Evolutionary conservation across 371 early-diverging fungal genomes (phyloP).

Genomic region (Mucor sp.): DNA sequence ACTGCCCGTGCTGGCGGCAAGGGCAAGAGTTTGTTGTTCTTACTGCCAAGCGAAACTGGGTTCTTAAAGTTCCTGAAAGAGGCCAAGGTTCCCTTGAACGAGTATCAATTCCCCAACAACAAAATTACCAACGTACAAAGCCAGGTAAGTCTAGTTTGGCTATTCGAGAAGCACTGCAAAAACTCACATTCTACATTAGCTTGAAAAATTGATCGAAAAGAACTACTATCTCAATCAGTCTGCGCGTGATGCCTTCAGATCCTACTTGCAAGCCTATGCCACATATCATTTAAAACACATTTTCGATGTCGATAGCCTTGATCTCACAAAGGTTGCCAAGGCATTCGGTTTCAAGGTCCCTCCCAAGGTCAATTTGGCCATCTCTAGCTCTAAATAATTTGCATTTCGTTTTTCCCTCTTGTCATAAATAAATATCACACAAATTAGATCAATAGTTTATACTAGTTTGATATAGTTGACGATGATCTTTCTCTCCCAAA

Average conservation of each 20-base stretch:
- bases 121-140: constrained; percentile 97
- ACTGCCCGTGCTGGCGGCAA: constrained; percentile 95
- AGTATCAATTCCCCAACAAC: constrained; percentile 93
- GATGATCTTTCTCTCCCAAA: too few species aligned
- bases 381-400: constrained; percentile 48
- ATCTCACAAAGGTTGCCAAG: constrained; percentile 90
- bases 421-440: neutral
- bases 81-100: constrained; percentile 96
- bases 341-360: constrained; percentile 97
- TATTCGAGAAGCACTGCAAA: neutral
- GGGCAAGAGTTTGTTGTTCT: constrained; percentile 93
- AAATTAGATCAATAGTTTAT: neutral
- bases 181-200: constrained; percentile 46
- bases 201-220: constrained; percentile 95
- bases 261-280: constrained; percentile 97
- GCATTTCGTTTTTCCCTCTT: neutral
- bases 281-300: constrained; percentile 95
- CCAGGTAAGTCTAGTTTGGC: constrained; percentile 30
- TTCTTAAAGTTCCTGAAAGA: constrained; percentile 97
- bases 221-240: constrained; percentile 98
- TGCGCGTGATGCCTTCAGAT: constrained; percentile 98
- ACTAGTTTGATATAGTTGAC: too few species aligned
- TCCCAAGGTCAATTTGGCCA: constrained; percentile 91
- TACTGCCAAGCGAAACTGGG: constrained; percentile 94
- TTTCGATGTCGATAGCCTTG: constrained; percentile 91